phyloP scores from a whole-genome alignment of 2,329 filamentous ascomycete genomes.

The Aplosporella prunicola region DNA sequence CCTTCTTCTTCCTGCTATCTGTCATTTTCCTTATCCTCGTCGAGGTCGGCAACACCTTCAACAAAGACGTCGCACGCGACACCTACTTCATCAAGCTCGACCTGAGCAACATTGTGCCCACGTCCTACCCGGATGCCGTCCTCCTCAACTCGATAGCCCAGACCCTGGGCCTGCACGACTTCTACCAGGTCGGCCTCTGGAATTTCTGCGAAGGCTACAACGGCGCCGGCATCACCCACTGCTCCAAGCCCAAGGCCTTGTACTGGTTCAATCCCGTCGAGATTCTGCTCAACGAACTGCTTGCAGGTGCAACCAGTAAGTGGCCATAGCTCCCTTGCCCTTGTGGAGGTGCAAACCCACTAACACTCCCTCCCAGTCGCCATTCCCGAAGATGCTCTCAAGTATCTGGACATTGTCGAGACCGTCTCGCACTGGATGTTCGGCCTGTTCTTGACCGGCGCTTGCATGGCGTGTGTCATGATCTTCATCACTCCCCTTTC shows the following conservation, averaged over 20 bases:
- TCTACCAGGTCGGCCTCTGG: conserved; percentile 90
- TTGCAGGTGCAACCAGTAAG: conserved; percentile 68
- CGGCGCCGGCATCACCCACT: conserved; percentile 63
- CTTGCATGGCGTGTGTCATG: conserved; percentile 61
- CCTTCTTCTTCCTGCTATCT: conserved; percentile 62
- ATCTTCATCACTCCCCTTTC: conserved; percentile 54
- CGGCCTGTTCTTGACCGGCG: conserved; percentile 67
- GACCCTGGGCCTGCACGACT: conserved; percentile 81
- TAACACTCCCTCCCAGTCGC: conserved; percentile 45
- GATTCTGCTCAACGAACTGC: conserved; percentile 69
- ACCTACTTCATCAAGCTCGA: conserved; percentile 83
- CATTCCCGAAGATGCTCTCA: conserved; percentile 64
- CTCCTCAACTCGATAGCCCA: conserved; percentile 83
- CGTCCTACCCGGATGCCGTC: conserved; percentile 58
- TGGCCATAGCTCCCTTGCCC: too few relatives aligned
- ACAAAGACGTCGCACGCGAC: conserved; percentile 51
- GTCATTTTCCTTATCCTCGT: conserved; percentile 74
- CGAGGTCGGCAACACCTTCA: conserved; percentile 64
- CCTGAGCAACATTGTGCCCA: conserved; percentile 70
- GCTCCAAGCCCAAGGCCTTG: conserved; percentile 57
- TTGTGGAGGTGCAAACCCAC: neutral
- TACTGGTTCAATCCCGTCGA: conserved; percentile 91
- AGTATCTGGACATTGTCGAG: conserved; percentile 62
- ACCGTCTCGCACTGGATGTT: conserved; percentile 81
- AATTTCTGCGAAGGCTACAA: conserved; percentile 82